phyloP scores from a whole-genome alignment of 768 basidiomycete species.

The Hortiboletus flavorubellus region DNA sequence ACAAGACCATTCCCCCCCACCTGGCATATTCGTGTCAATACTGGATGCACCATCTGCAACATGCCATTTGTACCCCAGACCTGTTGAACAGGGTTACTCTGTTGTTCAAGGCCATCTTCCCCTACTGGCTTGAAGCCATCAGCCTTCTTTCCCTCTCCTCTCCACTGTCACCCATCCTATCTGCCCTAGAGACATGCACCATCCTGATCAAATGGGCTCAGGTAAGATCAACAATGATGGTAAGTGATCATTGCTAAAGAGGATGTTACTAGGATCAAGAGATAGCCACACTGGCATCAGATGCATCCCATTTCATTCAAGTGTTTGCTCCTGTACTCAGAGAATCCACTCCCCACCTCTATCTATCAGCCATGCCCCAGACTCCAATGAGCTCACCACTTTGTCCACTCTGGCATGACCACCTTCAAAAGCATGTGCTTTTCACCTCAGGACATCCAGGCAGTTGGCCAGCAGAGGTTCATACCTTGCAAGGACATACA shows the following conservation, averaged over 20 bases:
- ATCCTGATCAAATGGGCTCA: neutral
- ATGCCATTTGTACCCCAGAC: neutral
- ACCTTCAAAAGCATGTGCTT: neutral
- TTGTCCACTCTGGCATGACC: neutral
- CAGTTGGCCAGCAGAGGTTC: neutral
- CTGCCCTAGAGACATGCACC: neutral
- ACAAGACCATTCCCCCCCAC: neutral
- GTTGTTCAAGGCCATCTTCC: too few relatives aligned
- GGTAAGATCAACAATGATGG: neutral
- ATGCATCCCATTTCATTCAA: slow-evolving; percentile 1
- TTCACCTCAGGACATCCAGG: neutral
- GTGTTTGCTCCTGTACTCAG: neutral
- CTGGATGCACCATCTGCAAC: slow-evolving; percentile 1
- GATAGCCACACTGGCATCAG: neutral
- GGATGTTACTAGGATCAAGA: neutral
- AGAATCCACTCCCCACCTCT: neutral
- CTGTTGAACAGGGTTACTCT: too few relatives aligned
- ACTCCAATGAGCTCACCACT: slow-evolving; percentile 1
- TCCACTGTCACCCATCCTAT: neutral
- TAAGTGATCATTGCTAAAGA: too few relatives aligned
- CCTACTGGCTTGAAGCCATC: too few relatives aligned
- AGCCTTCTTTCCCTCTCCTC: too few relatives aligned
- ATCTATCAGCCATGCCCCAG: slow-evolving; percentile 2
- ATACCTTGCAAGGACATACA: neutral
- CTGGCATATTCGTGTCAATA: neutral